These are phyloP conservation scores for Berberis vulgaris DNA, from an alignment of 164 flowering plant species.

Conservation along the genomic window DNA sequence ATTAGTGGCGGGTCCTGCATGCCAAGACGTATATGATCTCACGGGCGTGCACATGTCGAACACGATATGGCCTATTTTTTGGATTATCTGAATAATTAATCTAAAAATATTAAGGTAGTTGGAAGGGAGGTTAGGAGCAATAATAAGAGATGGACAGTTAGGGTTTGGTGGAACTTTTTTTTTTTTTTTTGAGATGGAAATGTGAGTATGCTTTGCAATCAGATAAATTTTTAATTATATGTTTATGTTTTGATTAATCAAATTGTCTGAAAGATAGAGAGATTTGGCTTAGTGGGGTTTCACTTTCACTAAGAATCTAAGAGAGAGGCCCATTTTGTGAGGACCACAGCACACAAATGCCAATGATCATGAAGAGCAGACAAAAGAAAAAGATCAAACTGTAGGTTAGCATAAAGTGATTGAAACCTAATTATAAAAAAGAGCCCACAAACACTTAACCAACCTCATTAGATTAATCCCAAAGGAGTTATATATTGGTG, in stretches of 20 bases:
- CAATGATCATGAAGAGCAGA: not conserved
- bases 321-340: not conserved
- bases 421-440: too few relatives aligned
- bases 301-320: not conserved
- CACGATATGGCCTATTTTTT: too few relatives aligned
- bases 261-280: not conserved
- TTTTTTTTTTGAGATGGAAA: not conserved
- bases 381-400: too few relatives aligned
- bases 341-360: not conserved
- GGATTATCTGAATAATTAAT: not conserved
- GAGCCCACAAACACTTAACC: too few relatives aligned
- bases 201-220: constrained; percentile 1
- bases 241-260: constrained; percentile 1
- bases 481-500: too few relatives aligned
- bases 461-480: too few relatives aligned
- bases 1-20: too few relatives aligned
- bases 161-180: not conserved
- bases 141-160: not conserved
- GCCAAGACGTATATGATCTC: too few relatives aligned
- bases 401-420: too few relatives aligned
- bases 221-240: not conserved
- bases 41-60: too few relatives aligned
- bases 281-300: not conserved
- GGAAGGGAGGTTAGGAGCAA: not conserved
- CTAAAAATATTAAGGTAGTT: not conserved